A percentile compares a stretch with the other conserved stretches of the same genome.
These are phyloP conservation scores for Mortierella polycephala DNA, from an alignment of 371 early-diverging fungal genomes.

Conservation along the genomic window DNA sequence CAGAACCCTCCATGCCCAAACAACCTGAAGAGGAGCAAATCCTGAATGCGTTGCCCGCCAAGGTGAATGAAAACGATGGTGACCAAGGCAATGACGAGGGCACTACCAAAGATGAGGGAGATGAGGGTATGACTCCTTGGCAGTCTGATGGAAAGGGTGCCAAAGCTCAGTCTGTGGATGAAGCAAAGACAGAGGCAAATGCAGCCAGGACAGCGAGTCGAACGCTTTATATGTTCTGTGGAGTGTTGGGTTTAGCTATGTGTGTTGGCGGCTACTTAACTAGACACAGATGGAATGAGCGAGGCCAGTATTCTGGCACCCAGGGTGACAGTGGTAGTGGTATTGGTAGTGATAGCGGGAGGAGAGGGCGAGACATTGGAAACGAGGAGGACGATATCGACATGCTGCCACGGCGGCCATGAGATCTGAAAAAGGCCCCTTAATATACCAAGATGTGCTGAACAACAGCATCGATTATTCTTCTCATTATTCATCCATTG, in stretches of 20 bases:
- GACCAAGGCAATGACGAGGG: not conserved
- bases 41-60: conserved; percentile 1
- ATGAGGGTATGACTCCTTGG: not conserved
- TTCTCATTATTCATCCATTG: no score
- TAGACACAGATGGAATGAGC: conserved; percentile 18
- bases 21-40: conserved; percentile 8
- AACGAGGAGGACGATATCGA: conserved; percentile 17
- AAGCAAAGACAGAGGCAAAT: conserved; percentile 11
- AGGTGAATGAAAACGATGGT: not conserved
- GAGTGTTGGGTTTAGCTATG: conserved; percentile 12
- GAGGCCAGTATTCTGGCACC: conserved; percentile 19
- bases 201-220: conserved; percentile 1
- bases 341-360: no score
- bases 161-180: not conserved
- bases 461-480: not conserved
- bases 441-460: not conserved
- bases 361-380: not conserved
- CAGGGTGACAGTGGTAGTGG: not conserved
- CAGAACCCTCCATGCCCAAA: conserved; percentile 2
- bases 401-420: not conserved
- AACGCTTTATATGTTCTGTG: conserved; percentile 24
- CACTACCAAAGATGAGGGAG: conserved; percentile 10
- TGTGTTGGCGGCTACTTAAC: conserved; percentile 14
- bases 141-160: not conserved
- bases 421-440: not conserved